Percentiles rank a stretch among this genome's conserved stretches.
Evolutionary conservation across 345 rosid species (phyloP).

Genomic region (Acer negundo): DNA sequence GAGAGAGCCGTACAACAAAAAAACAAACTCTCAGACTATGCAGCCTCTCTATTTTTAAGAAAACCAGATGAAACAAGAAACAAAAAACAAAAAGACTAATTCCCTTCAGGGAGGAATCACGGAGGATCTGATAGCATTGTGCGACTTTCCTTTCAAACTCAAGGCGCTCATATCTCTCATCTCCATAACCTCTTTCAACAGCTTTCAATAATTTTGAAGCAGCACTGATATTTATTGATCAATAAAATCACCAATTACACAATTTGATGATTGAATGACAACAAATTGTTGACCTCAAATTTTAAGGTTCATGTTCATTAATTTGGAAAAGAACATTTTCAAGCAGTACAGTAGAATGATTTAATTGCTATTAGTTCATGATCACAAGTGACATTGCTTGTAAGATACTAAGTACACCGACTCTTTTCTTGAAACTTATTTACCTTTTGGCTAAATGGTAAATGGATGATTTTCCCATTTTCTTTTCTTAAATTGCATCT

Average conservation of each 20-base stretch:
- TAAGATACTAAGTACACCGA: neutral
- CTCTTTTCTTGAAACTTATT: neutral
- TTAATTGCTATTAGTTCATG: neutral
- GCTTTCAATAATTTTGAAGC: slow-evolving; percentile 51
- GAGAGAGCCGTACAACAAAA: no score
- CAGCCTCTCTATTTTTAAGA: neutral
- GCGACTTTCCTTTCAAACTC: slow-evolving; percentile 86
- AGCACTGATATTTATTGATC: neutral
- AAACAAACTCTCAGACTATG: neutral
- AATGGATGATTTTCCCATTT: neutral
- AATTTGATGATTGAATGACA: neutral
- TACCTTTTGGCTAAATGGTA: neutral
- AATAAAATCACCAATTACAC: neutral
- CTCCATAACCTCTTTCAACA: slow-evolving; percentile 93
- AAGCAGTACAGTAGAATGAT: neutral
- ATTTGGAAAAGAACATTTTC: no score
- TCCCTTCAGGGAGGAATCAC: slow-evolving; percentile 87
- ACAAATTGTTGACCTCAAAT: neutral
- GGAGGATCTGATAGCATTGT: slow-evolving; percentile 51
- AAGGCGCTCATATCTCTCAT: slow-evolving; percentile 83
- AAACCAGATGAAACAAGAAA: neutral
- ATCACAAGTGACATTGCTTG: no score
- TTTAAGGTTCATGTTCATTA: neutral
- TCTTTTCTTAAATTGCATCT: neutral
- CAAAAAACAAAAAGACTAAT: neutral